Base-by-base conservation (phyloP, 2,329 filamentous ascomycete species). In the Aspergillus niger region DNA sequence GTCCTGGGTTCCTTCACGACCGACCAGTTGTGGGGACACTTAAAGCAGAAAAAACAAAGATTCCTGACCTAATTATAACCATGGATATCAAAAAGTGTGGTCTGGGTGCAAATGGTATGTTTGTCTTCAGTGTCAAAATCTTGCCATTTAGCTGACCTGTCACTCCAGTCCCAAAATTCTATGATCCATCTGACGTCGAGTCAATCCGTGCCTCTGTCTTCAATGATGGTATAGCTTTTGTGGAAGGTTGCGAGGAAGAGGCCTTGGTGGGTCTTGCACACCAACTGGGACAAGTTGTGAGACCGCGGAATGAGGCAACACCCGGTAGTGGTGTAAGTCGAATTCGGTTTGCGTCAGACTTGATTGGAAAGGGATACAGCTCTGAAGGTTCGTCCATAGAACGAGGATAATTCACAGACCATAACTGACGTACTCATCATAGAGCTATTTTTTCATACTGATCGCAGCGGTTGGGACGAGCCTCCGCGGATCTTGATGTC, bases 381-480 rank as follows among this genome's bases (percentile, higher is more conserved):
- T 57, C 53, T 51, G 49, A 59, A 50, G 60, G 60, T 62, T 50
- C n/a, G 32, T 5, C n/a, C 3, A 26, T 17, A 3, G 17, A 11
- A 17, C 3, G 51, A 13, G 11, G 3, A n/a, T 24, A 10, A 8
- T 13, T 15, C 48, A 61, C 32, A 30, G 32, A 10, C 13, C 32
- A 5, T 36, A 36, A 36, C 32, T 36, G 32, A 36, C 11, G 32
- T 36, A 63, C 50, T 1, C 5, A 8, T 17, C 7, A 3, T 26
- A 60, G 62, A 64, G 26, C 47, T 64, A 6, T 62, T 59, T 13
- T 62, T 64, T 17, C 62, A 64, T 50, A 62, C 59, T 8, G 62
- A 62, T 13, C 59, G 59, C 39, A 64, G 62, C 30, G 62, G 62
- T 13, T 64, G 62, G 62, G 59, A 64, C 2, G 11, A 13, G n/a